phyloP scores from a whole-genome alignment of 2,329 filamentous ascomycete genomes.

The Penicillium sp. region DNA sequence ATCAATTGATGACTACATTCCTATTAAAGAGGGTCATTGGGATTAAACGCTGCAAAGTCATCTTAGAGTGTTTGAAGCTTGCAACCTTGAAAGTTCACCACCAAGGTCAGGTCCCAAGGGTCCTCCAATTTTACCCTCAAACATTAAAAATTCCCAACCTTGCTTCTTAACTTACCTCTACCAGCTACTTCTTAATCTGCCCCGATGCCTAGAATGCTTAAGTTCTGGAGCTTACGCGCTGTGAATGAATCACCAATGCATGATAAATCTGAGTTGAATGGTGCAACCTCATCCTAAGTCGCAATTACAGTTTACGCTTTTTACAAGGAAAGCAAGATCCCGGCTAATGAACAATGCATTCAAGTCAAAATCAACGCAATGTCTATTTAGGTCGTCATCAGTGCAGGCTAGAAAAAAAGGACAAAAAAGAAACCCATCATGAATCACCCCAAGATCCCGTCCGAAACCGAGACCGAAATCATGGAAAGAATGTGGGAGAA shows the following conservation, averaged over 20 bases:
- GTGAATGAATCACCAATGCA: too few relatives aligned
- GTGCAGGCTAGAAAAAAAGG: conserved; percentile 22
- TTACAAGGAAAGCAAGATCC: not conserved
- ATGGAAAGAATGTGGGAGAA: conserved; percentile 3
- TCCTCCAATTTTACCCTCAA: not conserved
- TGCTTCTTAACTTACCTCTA: not conserved
- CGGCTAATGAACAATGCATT: conserved; percentile 22
- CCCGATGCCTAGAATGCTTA: too few relatives aligned
- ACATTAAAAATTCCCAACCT: not conserved
- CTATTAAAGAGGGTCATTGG: not conserved
- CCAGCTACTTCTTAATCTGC: not conserved
- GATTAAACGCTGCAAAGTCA: not conserved
- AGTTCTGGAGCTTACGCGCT: too few relatives aligned
- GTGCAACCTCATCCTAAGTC: not conserved
- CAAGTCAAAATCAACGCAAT: conserved; percentile 18
- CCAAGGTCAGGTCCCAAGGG: not conserved
- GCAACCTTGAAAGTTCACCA: not conserved
- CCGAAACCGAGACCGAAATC: not conserved
- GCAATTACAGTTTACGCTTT: not conserved
- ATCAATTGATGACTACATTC: too few relatives aligned
- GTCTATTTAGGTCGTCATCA: conserved; percentile 29
- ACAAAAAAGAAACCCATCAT: conserved; percentile 13
- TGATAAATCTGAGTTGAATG: not conserved
- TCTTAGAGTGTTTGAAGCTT: not conserved
- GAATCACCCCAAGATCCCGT: conserved; percentile 9